These are phyloP conservation scores for Euclidium syriacum DNA, from an alignment of 345 rosid genomes.

Conservation along the genomic window DNA sequence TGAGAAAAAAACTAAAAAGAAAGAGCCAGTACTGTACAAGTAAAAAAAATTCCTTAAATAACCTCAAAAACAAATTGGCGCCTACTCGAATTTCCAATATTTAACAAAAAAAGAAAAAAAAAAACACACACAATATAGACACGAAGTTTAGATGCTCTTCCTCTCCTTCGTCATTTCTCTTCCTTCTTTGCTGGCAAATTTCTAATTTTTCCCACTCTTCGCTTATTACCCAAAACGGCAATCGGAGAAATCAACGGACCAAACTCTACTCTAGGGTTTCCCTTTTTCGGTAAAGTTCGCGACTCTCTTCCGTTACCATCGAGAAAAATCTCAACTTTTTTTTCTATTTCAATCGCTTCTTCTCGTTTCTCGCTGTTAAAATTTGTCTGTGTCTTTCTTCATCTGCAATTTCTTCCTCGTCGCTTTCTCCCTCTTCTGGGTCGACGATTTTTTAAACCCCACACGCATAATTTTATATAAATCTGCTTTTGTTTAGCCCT, in stretches of 20 bases:
- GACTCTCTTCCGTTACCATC: background rate
- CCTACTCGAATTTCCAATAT: constrained; percentile 17
- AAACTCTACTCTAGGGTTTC: constrained; percentile 5
- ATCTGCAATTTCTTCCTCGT: background rate
- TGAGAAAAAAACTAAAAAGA: too few species aligned
- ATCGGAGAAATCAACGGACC: background rate
- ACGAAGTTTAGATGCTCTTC: constrained; percentile 4
- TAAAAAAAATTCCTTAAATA: background rate
- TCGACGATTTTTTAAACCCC: background rate
- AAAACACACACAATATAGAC: background rate
- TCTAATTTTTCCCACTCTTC: background rate
- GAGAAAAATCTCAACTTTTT: background rate
- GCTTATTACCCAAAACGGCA: constrained; percentile 12
- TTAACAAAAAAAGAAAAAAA: background rate
- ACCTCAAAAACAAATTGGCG: constrained; percentile 23
- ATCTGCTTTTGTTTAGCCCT: background rate
- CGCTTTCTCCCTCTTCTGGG: background rate
- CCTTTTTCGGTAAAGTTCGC: constrained; percentile 12
- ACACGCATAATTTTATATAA: background rate
- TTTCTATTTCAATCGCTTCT: background rate
- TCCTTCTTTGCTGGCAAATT: background rate
- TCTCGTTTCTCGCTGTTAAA: too few species aligned
- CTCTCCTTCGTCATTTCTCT: background rate
- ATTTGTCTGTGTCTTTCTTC: too few species aligned
- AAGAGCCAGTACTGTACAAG: background rate